phyloP scores from a whole-genome alignment of 352 stramenopile genomes.

The Phytophthora pseudosyringae region DNA sequence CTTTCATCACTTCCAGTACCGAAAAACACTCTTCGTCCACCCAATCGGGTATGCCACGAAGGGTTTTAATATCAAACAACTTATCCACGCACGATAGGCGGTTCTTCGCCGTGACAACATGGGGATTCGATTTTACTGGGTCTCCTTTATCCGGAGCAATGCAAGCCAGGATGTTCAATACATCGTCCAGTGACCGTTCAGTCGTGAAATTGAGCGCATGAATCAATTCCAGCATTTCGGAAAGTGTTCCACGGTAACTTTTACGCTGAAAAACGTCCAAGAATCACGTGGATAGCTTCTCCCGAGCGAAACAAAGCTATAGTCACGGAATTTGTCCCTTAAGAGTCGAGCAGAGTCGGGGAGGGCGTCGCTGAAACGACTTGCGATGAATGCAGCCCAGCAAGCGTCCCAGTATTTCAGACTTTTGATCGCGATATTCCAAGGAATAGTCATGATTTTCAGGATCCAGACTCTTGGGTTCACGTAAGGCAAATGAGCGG shows the following conservation, averaged over 20 bases:
- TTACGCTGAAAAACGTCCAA: conserved; percentile 5
- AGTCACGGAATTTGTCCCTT: neutral
- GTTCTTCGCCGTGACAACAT: neutral
- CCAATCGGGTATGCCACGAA: too few species aligned
- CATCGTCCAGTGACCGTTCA: neutral
- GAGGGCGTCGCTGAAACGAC: neutral
- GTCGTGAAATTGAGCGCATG: too few species aligned
- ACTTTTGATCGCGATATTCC: neutral
- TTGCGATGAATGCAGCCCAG: too few species aligned
- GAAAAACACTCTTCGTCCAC: too few species aligned
- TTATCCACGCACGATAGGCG: conserved; percentile 3
- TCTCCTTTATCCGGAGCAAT: neutral
- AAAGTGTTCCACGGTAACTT: neutral
- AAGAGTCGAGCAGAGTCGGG: conserved; percentile 13
- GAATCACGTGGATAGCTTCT: conserved; percentile 12
- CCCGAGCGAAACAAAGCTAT: conserved; percentile 3
- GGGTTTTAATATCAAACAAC: too few species aligned
- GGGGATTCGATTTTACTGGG: neutral
- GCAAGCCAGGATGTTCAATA: neutral
- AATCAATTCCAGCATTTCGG: neutral
- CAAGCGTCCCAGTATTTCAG: neutral
- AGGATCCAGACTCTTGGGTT: neutral
- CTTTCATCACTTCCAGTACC: too few species aligned
- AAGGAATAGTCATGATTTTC: conserved; percentile 21
- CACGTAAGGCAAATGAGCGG: conserved; percentile 20